Conservation (phyloP, 495 filamentous ascomycete genomes). For the Evernia prunastri region DNA sequence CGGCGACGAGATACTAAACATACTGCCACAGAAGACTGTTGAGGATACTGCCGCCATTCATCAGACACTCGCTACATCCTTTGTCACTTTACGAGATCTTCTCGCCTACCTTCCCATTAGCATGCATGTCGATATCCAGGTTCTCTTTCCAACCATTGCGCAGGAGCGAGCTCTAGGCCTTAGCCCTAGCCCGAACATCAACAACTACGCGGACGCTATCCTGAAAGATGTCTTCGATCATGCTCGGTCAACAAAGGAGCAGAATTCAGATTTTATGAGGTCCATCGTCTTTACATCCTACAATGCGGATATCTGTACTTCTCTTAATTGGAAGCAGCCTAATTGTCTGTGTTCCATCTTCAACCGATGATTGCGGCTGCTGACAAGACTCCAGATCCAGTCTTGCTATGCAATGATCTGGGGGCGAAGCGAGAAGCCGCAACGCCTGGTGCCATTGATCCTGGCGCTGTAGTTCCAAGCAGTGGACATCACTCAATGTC, state of each 20-base stretch:
- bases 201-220: slow-evolving; percentile 76
- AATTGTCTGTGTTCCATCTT: slow-evolving; percentile 62
- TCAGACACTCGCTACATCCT: slow-evolving; percentile 62
- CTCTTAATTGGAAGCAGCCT: slow-evolving; percentile 97
- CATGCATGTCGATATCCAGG: slow-evolving; percentile 80
- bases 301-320: slow-evolving; percentile 81
- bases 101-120: slow-evolving; percentile 63
- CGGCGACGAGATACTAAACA: slow-evolving; percentile 39
- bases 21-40: slow-evolving; percentile 39
- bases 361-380: slow-evolving; percentile 4
- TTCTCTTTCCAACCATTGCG: slow-evolving; percentile 68
- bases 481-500: slow-evolving; percentile 68
- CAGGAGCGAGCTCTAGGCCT: slow-evolving; percentile 64
- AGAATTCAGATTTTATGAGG: slow-evolving; percentile 60
- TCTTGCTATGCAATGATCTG: slow-evolving; percentile 90
- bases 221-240: slow-evolving; percentile 85
- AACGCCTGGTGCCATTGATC: slow-evolving; percentile 38
- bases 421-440: slow-evolving; percentile 49
- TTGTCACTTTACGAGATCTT: slow-evolving; percentile 67
- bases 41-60: slow-evolving; percentile 60
- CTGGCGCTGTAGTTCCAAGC: slow-evolving; percentile 45
- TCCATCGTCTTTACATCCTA: slow-evolving; percentile 90
- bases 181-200: slow-evolving; percentile 72
- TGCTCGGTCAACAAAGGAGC: slow-evolving; percentile 66
- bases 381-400: slow-evolving; percentile 54